Base-by-base conservation (phyloP, 192 early-diverging fungal species). In the Umbelopsis sp. region DNA sequence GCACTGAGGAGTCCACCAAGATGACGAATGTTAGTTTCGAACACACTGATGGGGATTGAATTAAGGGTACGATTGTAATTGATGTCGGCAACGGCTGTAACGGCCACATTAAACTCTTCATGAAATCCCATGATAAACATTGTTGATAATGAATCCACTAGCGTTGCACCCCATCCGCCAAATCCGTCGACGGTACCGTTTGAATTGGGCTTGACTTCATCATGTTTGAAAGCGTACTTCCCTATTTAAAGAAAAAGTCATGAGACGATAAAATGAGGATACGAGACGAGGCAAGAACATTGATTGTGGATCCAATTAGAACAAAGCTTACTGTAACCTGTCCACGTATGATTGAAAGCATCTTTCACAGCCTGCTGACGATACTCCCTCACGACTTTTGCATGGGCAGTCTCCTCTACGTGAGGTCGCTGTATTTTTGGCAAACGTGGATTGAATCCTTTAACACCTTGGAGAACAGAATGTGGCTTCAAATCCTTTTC, bases 71-170 rank as follows among this genome's bases (percentile, higher is more conserved):
- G 73, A 12, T 66, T 74, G 66, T 91, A 89, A 70, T 89, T 76
- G 4, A 73, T 65, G 21, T 78, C 80, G 7, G 73, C 74, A 6
- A 94, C 82, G 62, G 88, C 83, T 0, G 90, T 77, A 66, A 92
- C 77, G 0, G 91, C 91, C 49, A 83, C 80, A 32, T 88, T 77
- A 76, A 92, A 94, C 69, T 96, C 93, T 24, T 89, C 79, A 43
- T 86, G 78, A 22, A 98, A 80, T 45, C 84, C 92, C 93, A 96
- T 93, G 50, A 98, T 88, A 38, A 88, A 81, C 62, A 97, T 83
- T 4, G 96, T 97, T 68, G 94, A 93, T 31, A 98, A 82, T 5
- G 93, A 82, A 73, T 98, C 96, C 56, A 97, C 81, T 59, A 95
- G 86, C 0, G 94, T 96, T 4, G 87, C 87, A 2, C 84, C 87